phyloP scores from a whole-genome alignment of 2,329 filamentous ascomycete genomes.

The Leptoxyphium fumago region DNA sequence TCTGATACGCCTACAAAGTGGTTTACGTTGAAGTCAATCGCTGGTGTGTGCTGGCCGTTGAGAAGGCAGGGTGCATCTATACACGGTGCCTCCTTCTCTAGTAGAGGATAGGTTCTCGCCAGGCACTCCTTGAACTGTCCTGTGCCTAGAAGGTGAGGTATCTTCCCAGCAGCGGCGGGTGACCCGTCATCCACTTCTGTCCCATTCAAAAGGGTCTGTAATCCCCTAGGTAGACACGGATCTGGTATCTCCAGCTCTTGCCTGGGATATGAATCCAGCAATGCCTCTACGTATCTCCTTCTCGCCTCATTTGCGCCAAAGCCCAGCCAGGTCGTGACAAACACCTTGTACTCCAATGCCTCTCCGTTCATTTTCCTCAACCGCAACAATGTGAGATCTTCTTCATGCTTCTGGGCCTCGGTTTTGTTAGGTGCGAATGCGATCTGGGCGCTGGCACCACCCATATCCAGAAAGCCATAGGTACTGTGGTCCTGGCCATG shows the following conservation, averaged over 20 bases:
- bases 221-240: slow-evolving; percentile 70
- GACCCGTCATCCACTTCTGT: slow-evolving; percentile 35
- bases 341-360: slow-evolving; percentile 69
- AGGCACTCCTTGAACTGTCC: slow-evolving; percentile 80
- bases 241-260: slow-evolving; percentile 67
- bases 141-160: slow-evolving; percentile 57
- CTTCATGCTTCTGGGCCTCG: slow-evolving; percentile 74
- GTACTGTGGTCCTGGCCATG: slow-evolving; percentile 85
- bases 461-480: slow-evolving; percentile 97
- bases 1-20: slow-evolving; percentile 97
- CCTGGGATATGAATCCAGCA: slow-evolving; percentile 51
- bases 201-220: slow-evolving; percentile 62
- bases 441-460: slow-evolving; percentile 92
- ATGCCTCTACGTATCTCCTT: slow-evolving; percentile 61
- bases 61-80: slow-evolving; percentile 72
- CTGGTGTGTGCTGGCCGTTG: slow-evolving; percentile 81
- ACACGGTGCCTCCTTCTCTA: slow-evolving; percentile 82
- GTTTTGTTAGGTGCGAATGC: slow-evolving; percentile 91
- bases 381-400: slow-evolving; percentile 76
- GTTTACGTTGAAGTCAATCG: slow-evolving; percentile 93
- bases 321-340: slow-evolving; percentile 91
- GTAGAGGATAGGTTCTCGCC: slow-evolving; percentile 63
- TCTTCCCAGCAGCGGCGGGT: slow-evolving; percentile 24
- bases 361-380: slow-evolving; percentile 71
- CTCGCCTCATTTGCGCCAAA: slow-evolving; percentile 95